These are phyloP conservation scores for Gnaphalium uliginosum DNA, from an alignment of 129 eudicot species.

Conservation along the genomic window DNA sequence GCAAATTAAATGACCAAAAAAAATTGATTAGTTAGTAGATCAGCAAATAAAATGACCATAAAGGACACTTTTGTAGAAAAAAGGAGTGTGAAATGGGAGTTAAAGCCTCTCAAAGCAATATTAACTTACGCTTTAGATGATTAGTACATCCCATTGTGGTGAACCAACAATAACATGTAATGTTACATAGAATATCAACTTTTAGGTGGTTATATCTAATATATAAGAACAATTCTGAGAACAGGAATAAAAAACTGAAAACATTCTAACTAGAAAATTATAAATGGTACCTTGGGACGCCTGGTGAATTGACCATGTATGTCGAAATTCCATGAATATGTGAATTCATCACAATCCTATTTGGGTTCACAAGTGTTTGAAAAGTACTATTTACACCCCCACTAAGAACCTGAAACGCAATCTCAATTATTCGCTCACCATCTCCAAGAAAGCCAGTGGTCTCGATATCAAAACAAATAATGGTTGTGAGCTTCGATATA, in stretches of 20 bases:
- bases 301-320: slow-evolving; percentile 58
- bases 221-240: neutral
- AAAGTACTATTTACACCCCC: slow-evolving; percentile 92
- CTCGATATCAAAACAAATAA: slow-evolving; percentile 73
- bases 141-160: neutral
- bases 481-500: slow-evolving; percentile 43
- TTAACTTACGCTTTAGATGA: neutral
- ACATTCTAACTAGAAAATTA: neutral
- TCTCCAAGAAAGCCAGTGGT: slow-evolving; percentile 75
- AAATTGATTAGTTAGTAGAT: neutral
- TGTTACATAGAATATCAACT: neutral
- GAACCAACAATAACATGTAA: neutral
- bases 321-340: slow-evolving; percentile 61
- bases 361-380: slow-evolving; percentile 83
- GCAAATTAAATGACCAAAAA: neutral
- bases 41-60: neutral
- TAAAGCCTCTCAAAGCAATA: neutral
- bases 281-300: slow-evolving; percentile 71
- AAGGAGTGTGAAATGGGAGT: neutral
- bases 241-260: slow-evolving; percentile 6
- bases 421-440: slow-evolving; percentile 72
- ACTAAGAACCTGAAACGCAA: slow-evolving; percentile 75
- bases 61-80: neutral
- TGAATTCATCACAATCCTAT: slow-evolving; percentile 47
- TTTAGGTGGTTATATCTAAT: neutral